Conservation (phyloP, 495 filamentous ascomycete species). For the Schizothecium vesticola region DNA sequence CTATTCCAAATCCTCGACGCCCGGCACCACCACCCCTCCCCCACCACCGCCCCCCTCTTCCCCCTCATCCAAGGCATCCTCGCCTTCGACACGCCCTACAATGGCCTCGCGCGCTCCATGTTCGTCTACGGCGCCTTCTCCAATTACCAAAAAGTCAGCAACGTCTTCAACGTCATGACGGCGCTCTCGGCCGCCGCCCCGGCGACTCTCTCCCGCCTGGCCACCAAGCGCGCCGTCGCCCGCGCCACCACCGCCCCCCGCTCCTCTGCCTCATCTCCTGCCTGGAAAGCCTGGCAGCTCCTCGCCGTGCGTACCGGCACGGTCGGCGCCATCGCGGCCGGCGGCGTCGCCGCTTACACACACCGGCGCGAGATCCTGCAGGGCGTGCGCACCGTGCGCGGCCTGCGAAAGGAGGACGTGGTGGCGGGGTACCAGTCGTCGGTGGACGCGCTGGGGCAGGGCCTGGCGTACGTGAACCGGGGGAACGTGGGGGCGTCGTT, state of each 20-base stretch:
- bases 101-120: slow-evolving; percentile 83
- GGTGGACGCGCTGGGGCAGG: slow-evolving; percentile 44
- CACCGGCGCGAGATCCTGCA: slow-evolving; percentile 69
- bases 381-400: slow-evolving; percentile 40
- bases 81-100: slow-evolving; percentile 90
- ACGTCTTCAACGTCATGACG: slow-evolving; percentile 69
- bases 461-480: slow-evolving; percentile 45
- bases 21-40: slow-evolving; percentile 22
- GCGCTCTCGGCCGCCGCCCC: slow-evolving; percentile 47
- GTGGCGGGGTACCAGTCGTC: slow-evolving; percentile 38
- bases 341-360: slow-evolving; percentile 78
- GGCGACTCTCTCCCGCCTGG: slow-evolving; percentile 45
- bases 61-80: slow-evolving; percentile 74
- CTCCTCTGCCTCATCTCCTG: slow-evolving; percentile 20
- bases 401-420: slow-evolving; percentile 34
- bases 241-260: slow-evolving; percentile 43
- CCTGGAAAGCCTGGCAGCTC: slow-evolving; percentile 67
- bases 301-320: slow-evolving; percentile 82
- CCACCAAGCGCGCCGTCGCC: slow-evolving; percentile 27
- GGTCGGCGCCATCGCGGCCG: slow-evolving; percentile 80
- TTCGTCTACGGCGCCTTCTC: slow-evolving; percentile 87
- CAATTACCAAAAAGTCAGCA: slow-evolving; percentile 73
- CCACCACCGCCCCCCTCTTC: slow-evolving; percentile 43
- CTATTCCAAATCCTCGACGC: slow-evolving; percentile 54
- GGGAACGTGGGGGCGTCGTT: slow-evolving; percentile 44